Evolutionary conservation across 129 eudicot genomes (phyloP).

Genomic region (Flaveria ramosissima): DNA sequence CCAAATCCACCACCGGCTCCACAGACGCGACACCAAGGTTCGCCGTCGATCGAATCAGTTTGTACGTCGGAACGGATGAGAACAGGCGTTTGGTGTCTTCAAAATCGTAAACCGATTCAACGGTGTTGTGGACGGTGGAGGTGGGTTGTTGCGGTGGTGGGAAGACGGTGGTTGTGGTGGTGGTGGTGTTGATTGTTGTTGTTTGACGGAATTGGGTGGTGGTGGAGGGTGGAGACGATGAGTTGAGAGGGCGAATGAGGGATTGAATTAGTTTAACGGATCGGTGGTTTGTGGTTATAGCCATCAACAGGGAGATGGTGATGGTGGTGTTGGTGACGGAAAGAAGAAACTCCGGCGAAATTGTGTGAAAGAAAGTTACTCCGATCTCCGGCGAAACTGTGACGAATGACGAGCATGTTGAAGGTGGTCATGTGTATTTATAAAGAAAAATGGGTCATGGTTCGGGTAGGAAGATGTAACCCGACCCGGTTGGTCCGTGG

Average conservation of each 20-base stretch:
- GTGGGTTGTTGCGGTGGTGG: constrained; percentile 27
- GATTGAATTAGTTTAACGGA: constrained; percentile 28
- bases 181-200: constrained; percentile 25
- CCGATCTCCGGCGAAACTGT: background rate
- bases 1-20: constrained; percentile 67
- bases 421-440: constrained; percentile 9
- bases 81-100: constrained; percentile 56
- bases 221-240: too few relatives aligned
- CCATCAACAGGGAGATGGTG: constrained; percentile 25
- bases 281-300: constrained; percentile 36
- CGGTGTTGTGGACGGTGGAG: background rate
- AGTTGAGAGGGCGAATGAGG: background rate
- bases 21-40: constrained; percentile 53
- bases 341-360: too few relatives aligned
- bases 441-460: background rate
- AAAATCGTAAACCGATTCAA: constrained; percentile 37
- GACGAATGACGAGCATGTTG: background rate
- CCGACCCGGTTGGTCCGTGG: background rate
- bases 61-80: constrained; percentile 47
- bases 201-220: constrained; percentile 20
- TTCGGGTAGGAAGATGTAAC: background rate
- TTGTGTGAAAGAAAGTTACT: too few relatives aligned
- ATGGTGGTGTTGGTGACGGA: too few relatives aligned
- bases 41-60: constrained; percentile 50
- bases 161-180: constrained; percentile 20